Percentiles rank a stretch among this genome's conserved stretches.
phyloP scores from a whole-genome alignment of 2,329 filamentous ascomycete species.

The Cladorrhinum sp. region DNA sequence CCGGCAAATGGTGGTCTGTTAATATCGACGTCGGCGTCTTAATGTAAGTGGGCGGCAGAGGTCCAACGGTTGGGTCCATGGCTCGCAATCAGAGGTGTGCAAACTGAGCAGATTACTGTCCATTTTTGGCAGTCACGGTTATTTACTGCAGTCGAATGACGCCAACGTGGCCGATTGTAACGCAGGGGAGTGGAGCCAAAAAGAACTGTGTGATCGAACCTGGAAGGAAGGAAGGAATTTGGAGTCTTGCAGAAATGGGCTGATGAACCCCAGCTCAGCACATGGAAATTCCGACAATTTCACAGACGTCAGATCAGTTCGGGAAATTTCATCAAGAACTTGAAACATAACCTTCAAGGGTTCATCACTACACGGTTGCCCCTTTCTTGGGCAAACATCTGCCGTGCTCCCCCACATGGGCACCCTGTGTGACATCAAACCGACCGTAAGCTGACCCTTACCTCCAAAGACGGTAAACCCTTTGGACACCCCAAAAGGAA shows the following conservation, averaged over 20 bases:
- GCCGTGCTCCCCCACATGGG: background rate
- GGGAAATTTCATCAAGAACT: too few relatives aligned
- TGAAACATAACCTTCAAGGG: too few relatives aligned
- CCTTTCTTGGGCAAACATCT: background rate
- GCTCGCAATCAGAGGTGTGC: background rate
- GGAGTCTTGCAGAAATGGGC: background rate
- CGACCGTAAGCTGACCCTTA: background rate
- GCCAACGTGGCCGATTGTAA: too few relatives aligned
- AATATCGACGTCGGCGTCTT: background rate
- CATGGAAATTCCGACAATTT: background rate
- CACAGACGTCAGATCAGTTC: too few relatives aligned
- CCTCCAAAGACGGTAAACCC: background rate
- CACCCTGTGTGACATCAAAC: background rate
- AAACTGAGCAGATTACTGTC: background rate
- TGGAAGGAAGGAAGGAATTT: background rate
- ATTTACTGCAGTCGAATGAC: background rate
- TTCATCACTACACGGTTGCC: background rate
- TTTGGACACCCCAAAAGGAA: too few relatives aligned
- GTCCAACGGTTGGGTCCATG: background rate
- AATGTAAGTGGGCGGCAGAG: background rate
- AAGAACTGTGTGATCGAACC: too few relatives aligned
- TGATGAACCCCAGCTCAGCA: background rate
- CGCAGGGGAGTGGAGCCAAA: too few relatives aligned
- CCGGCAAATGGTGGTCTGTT: background rate
- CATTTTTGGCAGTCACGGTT: background rate